Evolutionary conservation across 176 grass and related monocot genomes (phyloP).

Genomic region (Cocos nucifera): DNA sequence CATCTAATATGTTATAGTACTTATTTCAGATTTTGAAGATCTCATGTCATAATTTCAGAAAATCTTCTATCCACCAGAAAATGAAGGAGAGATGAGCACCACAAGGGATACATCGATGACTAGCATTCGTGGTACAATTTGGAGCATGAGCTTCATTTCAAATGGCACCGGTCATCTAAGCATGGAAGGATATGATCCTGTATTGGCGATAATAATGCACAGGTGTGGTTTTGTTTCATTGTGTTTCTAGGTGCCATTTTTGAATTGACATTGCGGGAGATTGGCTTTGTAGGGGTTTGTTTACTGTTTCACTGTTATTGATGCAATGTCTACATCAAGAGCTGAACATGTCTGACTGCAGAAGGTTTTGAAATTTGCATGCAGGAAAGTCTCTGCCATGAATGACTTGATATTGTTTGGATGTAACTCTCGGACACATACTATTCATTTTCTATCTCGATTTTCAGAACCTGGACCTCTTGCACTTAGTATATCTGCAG

Average conservation of each 20-base stretch:
- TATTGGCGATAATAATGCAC: slow-evolving; percentile 79
- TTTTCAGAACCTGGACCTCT: slow-evolving; percentile 65
- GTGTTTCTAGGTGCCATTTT: slow-evolving; percentile 16
- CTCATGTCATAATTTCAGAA: slow-evolving; percentile 97
- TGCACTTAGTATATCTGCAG: slow-evolving; percentile 66
- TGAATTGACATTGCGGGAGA: background rate
- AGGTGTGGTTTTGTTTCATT: slow-evolving; percentile 35
- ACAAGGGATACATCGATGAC: slow-evolving; percentile 29
- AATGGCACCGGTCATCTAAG: slow-evolving; percentile 26
- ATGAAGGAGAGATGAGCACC: slow-evolving; percentile 42
- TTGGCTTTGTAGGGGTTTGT: background rate
- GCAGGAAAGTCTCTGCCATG: slow-evolving; percentile 55
- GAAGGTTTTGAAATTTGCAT: slow-evolving; percentile 24
- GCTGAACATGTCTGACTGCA: background rate
- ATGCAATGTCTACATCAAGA: background rate
- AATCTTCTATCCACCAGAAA: slow-evolving; percentile 96
- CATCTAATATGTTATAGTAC: slow-evolving; percentile 66
- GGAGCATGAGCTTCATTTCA: slow-evolving; percentile 95
- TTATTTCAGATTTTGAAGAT: slow-evolving; percentile 89
- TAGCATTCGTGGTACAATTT: slow-evolving; percentile 63
- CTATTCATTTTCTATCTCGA: slow-evolving; percentile 48
- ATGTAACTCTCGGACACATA: slow-evolving; percentile 27
- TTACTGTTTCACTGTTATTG: background rate
- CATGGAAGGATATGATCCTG: slow-evolving; percentile 52
- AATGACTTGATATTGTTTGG: slow-evolving; percentile 87